Percentiles rank a stretch among this genome's conserved stretches.
phyloP scores from a whole-genome alignment of 768 basidiomycete species.

The Russula griseocarnosa region DNA sequence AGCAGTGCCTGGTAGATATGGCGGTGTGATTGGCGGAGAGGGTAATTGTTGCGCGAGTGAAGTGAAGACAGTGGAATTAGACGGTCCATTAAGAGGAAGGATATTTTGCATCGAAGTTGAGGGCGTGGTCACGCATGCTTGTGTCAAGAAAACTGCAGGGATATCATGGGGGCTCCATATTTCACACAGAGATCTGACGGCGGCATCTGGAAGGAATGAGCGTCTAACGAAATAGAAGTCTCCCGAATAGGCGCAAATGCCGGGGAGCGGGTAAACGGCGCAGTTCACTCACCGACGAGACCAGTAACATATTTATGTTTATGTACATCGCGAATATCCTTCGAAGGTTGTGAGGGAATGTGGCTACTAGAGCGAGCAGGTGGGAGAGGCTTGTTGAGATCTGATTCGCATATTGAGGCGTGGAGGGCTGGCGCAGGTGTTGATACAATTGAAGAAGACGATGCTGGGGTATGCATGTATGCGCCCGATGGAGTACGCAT shows the following conservation, averaged over 20 bases:
- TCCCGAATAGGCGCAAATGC: constrained; percentile 10
- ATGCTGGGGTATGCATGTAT: constrained; percentile 31
- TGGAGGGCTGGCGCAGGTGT: constrained; percentile 24
- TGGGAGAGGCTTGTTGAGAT: constrained; percentile 30
- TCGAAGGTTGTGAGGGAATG: constrained; percentile 30
- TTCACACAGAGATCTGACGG: constrained; percentile 70
- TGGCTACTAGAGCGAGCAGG: constrained; percentile 35
- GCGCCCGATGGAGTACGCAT: constrained; percentile 39
- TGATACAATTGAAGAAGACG: constrained; percentile 28
- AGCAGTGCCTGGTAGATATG: constrained; percentile 37
- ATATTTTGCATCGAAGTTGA: constrained; percentile 22
- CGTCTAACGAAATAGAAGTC: constrained; percentile 16
- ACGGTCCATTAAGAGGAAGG: constrained; percentile 32
- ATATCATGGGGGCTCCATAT: constrained; percentile 80
- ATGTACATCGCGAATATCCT: constrained; percentile 44
- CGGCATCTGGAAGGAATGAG: constrained; percentile 54
- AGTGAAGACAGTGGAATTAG: constrained; percentile 24
- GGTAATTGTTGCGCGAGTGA: constrained; percentile 45
- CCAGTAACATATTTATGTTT: constrained; percentile 61
- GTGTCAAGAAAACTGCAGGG: constrained; percentile 49
- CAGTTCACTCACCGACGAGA: constrained; percentile 58
- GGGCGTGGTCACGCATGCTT: constrained; percentile 31
- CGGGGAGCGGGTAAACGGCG: constrained; percentile 14
- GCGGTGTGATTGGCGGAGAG: constrained; percentile 51
- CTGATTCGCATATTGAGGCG: constrained; percentile 35